These are phyloP conservation scores for Massarina eburnea DNA, from an alignment of 2,329 filamentous ascomycete genomes.

Conservation along the genomic window DNA sequence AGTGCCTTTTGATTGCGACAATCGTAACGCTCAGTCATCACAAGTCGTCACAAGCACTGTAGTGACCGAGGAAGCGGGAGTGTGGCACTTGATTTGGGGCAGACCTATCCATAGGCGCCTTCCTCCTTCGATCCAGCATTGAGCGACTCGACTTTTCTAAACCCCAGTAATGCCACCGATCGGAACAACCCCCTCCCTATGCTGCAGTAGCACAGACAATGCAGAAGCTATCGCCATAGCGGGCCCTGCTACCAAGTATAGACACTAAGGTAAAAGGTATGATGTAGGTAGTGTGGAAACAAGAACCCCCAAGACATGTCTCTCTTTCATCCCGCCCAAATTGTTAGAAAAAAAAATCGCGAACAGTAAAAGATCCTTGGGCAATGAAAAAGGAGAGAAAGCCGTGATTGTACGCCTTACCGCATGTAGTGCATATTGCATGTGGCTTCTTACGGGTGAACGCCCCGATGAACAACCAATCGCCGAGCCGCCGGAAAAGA, in stretches of 20 bases:
- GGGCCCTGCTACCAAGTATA: constrained; percentile 19
- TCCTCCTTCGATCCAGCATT: constrained; percentile 2
- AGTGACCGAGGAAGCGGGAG: too few relatives aligned
- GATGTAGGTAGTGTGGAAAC: constrained; percentile 9
- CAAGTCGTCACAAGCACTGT: too few relatives aligned
- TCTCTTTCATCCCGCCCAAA: constrained; percentile 8
- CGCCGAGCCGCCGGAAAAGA: constrained; percentile 1
- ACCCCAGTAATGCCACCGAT: constrained; percentile 10
- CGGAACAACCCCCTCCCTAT: neutral
- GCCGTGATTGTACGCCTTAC: neutral
- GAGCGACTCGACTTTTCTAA: constrained; percentile 11
- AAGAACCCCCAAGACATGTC: constrained; percentile 20
- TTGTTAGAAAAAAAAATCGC: constrained; percentile 5
- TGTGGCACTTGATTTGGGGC: neutral
- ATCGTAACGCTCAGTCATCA: too few relatives aligned
- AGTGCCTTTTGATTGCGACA: too few relatives aligned
- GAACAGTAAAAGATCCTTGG: constrained; percentile 1
- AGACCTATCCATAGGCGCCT: neutral
- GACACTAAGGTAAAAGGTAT: constrained; percentile 24
- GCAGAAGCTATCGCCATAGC: neutral
- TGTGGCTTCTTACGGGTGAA: constrained; percentile 1
- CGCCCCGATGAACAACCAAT: constrained; percentile 8
- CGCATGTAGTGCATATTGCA: constrained; percentile 5
- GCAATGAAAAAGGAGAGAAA: neutral
- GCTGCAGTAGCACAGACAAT: neutral